Evolutionary conservation across 2,329 filamentous ascomycete genomes (phyloP).

Genomic region (Magnaporthiopsis rhizophila): DNA sequence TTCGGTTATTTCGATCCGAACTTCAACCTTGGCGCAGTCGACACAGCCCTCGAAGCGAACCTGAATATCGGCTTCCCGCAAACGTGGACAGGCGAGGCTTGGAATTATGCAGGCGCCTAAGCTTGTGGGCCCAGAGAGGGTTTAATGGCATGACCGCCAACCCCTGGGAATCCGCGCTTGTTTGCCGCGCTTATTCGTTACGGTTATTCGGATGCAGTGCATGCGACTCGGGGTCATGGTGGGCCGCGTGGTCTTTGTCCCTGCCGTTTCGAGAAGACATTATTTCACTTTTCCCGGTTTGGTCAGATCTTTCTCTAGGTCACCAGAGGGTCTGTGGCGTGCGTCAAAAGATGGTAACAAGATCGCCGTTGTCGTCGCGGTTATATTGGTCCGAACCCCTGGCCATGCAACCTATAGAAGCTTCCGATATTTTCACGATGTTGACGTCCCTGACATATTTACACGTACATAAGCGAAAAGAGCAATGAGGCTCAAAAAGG

Average conservation of each 20-base stretch:
- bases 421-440: not conserved
- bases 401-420: not conserved
- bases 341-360: not conserved
- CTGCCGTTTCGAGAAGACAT: not conserved
- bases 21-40: conserved; percentile 45
- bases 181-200: not conserved
- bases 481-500: too few species aligned
- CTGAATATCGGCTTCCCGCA: conserved; percentile 45
- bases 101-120: not conserved
- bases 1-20: conserved; percentile 48
- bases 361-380: not conserved
- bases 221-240: not conserved
- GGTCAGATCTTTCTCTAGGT: not conserved
- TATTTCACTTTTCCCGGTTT: not conserved
- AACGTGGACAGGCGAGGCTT: conserved; percentile 31
- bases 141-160: too few species aligned
- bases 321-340: not conserved
- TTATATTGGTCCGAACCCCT: not conserved
- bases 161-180: too few species aligned
- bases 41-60: conserved; percentile 46
- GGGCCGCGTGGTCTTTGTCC: not conserved
- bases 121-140: not conserved
- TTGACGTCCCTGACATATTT: too few species aligned
- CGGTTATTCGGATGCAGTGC: too few species aligned
- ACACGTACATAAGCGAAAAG: not conserved